Base-by-base conservation (phyloP, 1,284 basidiomycete species). In the Sporisorium exsertum region DNA sequence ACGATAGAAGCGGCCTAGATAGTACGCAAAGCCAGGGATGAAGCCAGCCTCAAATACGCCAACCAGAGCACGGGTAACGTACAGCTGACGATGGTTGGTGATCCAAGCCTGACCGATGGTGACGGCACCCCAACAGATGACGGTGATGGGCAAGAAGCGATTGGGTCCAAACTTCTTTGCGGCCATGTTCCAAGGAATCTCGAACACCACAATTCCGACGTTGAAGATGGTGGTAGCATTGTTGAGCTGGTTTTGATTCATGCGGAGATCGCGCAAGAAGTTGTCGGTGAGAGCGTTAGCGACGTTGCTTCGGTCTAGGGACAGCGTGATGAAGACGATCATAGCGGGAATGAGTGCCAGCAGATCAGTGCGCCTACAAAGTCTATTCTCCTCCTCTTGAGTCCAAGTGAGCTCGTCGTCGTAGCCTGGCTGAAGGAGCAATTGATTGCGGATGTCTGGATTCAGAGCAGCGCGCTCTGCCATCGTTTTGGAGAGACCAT, bases 191-290 rank as follows among this genome's bases (percentile, higher is more conserved):
- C 45, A 46, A 16, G 45, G 45, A 26, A 46, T 46, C 45, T 46
- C 45, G 15, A 46, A 46, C 9, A 46, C 45, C n/a, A 46, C 45
- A 12, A 46, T 46, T 1, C 45, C 45, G 22, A 46, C 45, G 45
- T 46, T 46, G 45, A 46, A 46, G 45, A 46, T 46, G 22, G 45
- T 46, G 6, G 45, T 46, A 9, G 45, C 45, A 9, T 46, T 46
- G 45, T 46, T 46, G 45, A 46, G 45, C 45, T 46, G 45, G 15
- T 46, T 46, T 24, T 46, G 45, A 26, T 46, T 46, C 45, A 46
- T 46, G 45, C 45, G 22, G 45, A 46, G 45, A 24, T 46, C 45
- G 9, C 12, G 6, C 9, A 46, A 22, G 45, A 46, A 46, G 13
- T 46, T 46, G 45, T 46, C 45, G 13, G 45, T 46, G 2, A 46